These are phyloP conservation scores for Tricholoma flavovirens DNA, from an alignment of 768 basidiomycete species.

Conservation along the genomic window DNA sequence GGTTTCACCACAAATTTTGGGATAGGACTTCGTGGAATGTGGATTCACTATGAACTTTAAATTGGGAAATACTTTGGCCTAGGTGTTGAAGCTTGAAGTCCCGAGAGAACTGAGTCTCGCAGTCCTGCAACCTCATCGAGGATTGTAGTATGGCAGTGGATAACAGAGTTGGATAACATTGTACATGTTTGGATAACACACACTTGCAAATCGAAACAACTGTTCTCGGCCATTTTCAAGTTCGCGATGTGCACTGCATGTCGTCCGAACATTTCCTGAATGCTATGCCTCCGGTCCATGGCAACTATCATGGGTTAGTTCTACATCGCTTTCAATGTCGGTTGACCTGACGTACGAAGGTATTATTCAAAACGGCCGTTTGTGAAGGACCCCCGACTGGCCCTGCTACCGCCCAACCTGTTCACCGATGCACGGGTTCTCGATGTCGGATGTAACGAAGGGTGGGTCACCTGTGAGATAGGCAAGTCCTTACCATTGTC, in stretches of 20 bases:
- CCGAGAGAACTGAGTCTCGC: too few relatives aligned
- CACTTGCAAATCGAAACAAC: too few relatives aligned
- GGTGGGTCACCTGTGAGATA: slow-evolving; percentile 82
- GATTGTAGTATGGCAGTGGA: too few relatives aligned
- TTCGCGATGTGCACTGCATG: background rate
- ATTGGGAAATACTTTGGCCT: too few relatives aligned
- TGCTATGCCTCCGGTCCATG: slow-evolving; percentile 44
- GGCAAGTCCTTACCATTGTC: slow-evolving; percentile 35
- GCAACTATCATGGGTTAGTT: slow-evolving; percentile 70
- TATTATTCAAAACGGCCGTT: slow-evolving; percentile 75
- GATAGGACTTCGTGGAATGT: background rate
- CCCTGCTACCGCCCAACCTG: slow-evolving; percentile 47
- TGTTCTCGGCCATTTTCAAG: too few relatives aligned
- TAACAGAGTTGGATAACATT: too few relatives aligned
- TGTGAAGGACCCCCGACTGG: slow-evolving; percentile 57
- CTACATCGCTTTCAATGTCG: background rate
- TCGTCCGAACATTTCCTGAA: background rate
- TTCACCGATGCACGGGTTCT: slow-evolving; percentile 58
- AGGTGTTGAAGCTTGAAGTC: too few relatives aligned
- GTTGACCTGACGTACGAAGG: slow-evolving; percentile 27
- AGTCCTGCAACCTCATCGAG: too few relatives aligned
- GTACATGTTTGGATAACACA: too few relatives aligned
- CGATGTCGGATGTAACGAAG: slow-evolving; percentile 86
- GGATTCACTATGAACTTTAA: background rate
- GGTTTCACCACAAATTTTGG: background rate